Evolutionary conservation across 2,329 filamentous ascomycete genomes (phyloP).

Genomic region (Verticillium klebahnii): DNA sequence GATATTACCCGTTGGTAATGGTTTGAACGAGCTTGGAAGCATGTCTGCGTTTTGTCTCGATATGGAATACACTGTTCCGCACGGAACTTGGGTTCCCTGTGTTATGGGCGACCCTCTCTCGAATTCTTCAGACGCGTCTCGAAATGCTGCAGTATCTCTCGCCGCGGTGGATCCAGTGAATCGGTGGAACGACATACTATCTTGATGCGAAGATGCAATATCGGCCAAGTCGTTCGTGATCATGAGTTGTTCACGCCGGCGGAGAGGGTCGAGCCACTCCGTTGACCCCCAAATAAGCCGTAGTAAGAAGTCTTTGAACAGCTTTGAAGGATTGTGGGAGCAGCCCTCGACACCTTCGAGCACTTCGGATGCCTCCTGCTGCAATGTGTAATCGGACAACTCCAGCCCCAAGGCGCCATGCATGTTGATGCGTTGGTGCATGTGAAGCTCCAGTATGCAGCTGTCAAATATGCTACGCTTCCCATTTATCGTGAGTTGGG

Average conservation of each 20-base stretch:
- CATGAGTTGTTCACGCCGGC: not conserved
- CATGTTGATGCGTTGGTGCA: constrained; percentile 4
- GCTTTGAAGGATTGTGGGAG: constrained; percentile 6
- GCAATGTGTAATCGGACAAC: constrained; percentile 12
- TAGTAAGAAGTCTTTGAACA: constrained; percentile 6
- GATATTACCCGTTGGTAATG: not conserved
- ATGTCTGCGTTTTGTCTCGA: not conserved
- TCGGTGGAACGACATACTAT: no score
- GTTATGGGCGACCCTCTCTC: no score
- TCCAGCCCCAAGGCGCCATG: constrained; percentile 4
- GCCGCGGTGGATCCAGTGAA: no score
- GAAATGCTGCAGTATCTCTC: no score
- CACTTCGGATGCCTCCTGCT: constrained; percentile 12
- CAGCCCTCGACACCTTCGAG: constrained; percentile 7
- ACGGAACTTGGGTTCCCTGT: no score
- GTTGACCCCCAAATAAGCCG: constrained; percentile 5
- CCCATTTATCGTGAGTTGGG: constrained; percentile 19
- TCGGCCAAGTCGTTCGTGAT: not conserved
- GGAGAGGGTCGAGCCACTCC: constrained; percentile 5
- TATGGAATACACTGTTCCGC: not conserved
- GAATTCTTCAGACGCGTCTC: no score
- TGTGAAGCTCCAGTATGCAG: constrained; percentile 19
- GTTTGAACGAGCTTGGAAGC: not conserved
- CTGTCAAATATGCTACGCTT: constrained; percentile 21
- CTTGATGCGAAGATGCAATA: no score